Conservation (phyloP, 2,329 filamentous ascomycete species). For the Fusarium duplospermum region DNA sequence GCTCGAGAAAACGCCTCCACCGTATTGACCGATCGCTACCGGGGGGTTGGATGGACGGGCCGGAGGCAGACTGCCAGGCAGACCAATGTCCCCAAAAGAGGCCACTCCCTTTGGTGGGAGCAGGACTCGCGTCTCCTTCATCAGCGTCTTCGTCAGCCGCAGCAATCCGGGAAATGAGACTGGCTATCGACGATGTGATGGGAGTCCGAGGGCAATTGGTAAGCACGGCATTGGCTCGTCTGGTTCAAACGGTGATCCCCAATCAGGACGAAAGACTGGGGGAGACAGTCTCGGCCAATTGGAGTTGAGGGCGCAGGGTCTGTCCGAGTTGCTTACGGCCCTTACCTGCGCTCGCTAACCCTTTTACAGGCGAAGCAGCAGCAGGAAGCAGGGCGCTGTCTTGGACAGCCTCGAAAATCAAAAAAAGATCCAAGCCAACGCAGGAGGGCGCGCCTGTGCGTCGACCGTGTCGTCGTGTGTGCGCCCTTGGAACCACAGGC, state of each 20-base stretch:
- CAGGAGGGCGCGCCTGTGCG: background rate
- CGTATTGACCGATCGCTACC: slow-evolving; percentile 25
- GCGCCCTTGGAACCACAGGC: background rate
- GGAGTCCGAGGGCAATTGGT: slow-evolving; percentile 27
- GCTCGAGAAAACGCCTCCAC: slow-evolving; percentile 9
- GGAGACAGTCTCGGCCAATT: slow-evolving; percentile 29
- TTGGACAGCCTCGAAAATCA: background rate
- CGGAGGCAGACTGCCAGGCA: slow-evolving; percentile 37
- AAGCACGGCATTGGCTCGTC: slow-evolving; percentile 32
- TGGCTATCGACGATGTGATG: slow-evolving; percentile 22
- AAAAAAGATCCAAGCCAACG: background rate
- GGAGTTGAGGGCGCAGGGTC: slow-evolving; percentile 21
- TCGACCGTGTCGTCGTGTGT: background rate
- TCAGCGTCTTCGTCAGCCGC: slow-evolving; percentile 36
- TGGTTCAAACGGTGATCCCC: slow-evolving; percentile 14
- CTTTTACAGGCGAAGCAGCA: background rate
- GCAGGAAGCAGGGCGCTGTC: background rate
- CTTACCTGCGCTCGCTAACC: slow-evolving; percentile 11
- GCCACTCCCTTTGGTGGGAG: slow-evolving; percentile 9
- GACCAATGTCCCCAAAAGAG: slow-evolving; percentile 16
- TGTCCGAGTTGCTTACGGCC: slow-evolving; percentile 33
- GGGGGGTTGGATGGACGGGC: slow-evolving; percentile 19
- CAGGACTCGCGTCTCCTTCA: slow-evolving; percentile 29
- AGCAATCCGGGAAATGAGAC: slow-evolving; percentile 23
- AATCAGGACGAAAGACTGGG: slow-evolving; percentile 26